Conservation (phyloP, 1,284 basidiomycete genomes). For the Sporisorium scitamineum region DNA sequence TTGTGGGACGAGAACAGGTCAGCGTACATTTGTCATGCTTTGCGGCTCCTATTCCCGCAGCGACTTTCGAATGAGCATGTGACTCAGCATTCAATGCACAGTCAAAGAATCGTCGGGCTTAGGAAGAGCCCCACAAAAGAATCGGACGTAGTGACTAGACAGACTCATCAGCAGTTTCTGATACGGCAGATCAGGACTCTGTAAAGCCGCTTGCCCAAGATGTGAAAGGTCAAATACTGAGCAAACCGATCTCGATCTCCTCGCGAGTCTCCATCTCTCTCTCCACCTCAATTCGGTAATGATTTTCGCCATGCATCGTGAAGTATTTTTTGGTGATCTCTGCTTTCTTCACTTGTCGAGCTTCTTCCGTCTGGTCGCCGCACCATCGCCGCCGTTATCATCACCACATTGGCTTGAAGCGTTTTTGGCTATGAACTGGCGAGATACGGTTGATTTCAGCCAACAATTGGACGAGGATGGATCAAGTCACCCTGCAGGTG, state of each 20-base stretch:
- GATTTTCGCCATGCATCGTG: neutral
- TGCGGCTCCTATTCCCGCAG: neutral
- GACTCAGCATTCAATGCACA: too few relatives aligned
- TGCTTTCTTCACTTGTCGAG: neutral
- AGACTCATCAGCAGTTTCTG: too few relatives aligned
- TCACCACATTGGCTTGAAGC: neutral
- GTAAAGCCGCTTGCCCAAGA: too few relatives aligned
- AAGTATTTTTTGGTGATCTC: neutral
- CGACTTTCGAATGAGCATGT: too few relatives aligned
- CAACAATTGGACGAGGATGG: neutral
- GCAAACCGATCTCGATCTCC: neutral
- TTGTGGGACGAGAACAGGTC: too few relatives aligned
- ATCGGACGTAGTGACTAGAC: too few relatives aligned
- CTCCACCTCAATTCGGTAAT: too few relatives aligned
- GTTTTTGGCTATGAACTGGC: constrained; percentile 1
- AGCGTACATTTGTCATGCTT: too few relatives aligned
- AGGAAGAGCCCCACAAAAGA: too few relatives aligned
- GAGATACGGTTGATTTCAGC: neutral
- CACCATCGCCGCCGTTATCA: neutral
- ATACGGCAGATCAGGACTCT: too few relatives aligned
- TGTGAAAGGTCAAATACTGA: neutral
- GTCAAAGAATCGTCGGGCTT: too few relatives aligned
- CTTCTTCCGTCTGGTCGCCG: neutral
- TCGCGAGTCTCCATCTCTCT: neutral
- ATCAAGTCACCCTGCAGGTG: neutral